Percentiles rank a stretch among this genome's conserved stretches.
Evolutionary conservation across 257 asterid species (phyloP).

Genomic region (Rhazya stricta): DNA sequence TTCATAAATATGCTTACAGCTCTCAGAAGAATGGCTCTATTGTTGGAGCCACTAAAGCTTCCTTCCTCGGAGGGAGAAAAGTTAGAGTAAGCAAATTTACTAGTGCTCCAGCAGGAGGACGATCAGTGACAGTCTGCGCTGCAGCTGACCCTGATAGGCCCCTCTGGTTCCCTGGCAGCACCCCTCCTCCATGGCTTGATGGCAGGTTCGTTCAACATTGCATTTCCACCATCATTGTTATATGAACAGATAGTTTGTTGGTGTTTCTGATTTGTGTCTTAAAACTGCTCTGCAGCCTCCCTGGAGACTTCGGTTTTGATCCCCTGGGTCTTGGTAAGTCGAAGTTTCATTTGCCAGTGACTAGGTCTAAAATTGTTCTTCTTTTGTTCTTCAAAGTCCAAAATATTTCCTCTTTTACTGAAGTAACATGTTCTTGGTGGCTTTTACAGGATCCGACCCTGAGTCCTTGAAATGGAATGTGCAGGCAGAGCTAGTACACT

Average conservation of each 20-base stretch:
- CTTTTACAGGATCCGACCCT: constrained; percentile 73
- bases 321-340: constrained; percentile 88
- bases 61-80: constrained; percentile 73
- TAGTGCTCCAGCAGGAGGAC: constrained; percentile 30
- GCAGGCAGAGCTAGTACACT: constrained; percentile 89
- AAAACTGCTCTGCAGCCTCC: constrained; percentile 63
- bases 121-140: constrained; percentile 46
- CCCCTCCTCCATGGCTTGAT: constrained; percentile 97
- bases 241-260: background rate
- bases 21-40: constrained; percentile 57
- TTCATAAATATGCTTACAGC: constrained; percentile 28
- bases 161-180: constrained; percentile 98
- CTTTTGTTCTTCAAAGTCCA: background rate
- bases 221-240: background rate
- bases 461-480: constrained; percentile 88
- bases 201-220: constrained; percentile 53
- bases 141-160: constrained; percentile 89
- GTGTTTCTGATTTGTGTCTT: background rate
- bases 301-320: constrained; percentile 96
- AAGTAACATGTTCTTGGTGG: background rate
- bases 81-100: constrained; percentile 48
- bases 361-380: background rate
- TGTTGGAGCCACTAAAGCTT: constrained; percentile 58
- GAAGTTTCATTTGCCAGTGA: background rate
- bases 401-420: background rate